These are phyloP conservation scores for Helenozyma baotianmanensis DNA, from an alignment of 805 yeast genomes.

Conservation along the genomic window DNA sequence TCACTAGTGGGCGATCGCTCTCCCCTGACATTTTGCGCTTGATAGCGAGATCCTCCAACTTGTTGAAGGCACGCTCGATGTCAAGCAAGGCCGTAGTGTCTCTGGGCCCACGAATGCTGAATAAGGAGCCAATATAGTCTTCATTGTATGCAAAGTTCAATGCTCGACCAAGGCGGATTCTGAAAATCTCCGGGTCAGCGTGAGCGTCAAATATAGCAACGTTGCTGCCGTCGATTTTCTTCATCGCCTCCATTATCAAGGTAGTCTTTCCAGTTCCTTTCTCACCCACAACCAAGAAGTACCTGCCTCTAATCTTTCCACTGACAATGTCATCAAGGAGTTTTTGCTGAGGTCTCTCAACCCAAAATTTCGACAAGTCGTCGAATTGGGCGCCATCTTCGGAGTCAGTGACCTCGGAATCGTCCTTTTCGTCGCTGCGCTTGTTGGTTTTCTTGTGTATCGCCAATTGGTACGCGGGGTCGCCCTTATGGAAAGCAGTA, in stretches of 20 bases:
- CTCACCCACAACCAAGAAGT: conserved; percentile 72
- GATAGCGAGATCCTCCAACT: conserved; percentile 69
- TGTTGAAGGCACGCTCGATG: conserved; percentile 76
- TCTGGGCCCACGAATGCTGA: conserved; percentile 78
- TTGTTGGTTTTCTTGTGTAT: conserved; percentile 45
- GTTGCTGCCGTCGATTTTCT: conserved; percentile 55
- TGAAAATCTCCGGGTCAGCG: conserved; percentile 77
- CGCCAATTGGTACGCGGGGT: conserved; percentile 57
- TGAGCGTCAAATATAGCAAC: conserved; percentile 78
- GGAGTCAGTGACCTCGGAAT: conserved; percentile 13
- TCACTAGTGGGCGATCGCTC: conserved; percentile 51
- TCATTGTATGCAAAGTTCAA: conserved; percentile 69
- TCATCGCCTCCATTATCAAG: conserved; percentile 65
- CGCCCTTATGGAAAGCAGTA: conserved; percentile 62
- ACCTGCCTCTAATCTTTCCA: conserved; percentile 64
- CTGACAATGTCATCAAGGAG: conserved; percentile 59
- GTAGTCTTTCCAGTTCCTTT: conserved; percentile 86
- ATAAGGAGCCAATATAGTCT: conserved; percentile 78
- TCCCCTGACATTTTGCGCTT: conserved; percentile 34
- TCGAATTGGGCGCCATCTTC: conserved; percentile 12
- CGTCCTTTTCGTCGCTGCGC: conserved; percentile 8
- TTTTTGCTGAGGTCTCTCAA: conserved; percentile 63
- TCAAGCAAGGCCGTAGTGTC: conserved; percentile 79
- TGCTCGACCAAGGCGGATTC: conserved; percentile 73
- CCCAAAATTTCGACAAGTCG: conserved; percentile 48